phyloP scores from a whole-genome alignment of 2,329 filamentous ascomycete species.

The Calonectria pteridis region DNA sequence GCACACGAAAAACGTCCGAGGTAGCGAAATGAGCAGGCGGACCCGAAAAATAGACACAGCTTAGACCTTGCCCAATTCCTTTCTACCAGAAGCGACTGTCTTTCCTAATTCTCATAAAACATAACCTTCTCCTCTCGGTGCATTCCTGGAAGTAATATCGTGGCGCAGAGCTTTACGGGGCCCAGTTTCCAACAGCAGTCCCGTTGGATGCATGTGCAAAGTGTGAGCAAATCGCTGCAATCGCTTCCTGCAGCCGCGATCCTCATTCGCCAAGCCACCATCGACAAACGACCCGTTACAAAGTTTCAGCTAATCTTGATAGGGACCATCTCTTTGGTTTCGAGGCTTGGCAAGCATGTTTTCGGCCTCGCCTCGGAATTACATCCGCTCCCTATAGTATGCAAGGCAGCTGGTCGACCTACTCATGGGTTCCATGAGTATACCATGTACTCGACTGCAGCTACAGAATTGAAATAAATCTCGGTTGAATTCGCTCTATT shows the following conservation, averaged over 20 bases:
- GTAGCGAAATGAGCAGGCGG: not conserved
- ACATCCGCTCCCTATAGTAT: not conserved
- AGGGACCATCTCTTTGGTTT: not conserved
- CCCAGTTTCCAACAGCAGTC: not conserved
- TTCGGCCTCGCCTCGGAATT: not conserved
- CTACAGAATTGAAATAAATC: not conserved
- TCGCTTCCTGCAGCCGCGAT: too few relatives aligned
- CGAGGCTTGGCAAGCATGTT: not conserved
- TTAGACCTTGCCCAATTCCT: not conserved
- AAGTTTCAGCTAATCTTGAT: not conserved
- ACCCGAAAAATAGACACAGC: not conserved
- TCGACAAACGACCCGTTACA: not conserved
- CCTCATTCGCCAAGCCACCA: not conserved
- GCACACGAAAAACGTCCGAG: not conserved
- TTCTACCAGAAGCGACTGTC: not conserved
- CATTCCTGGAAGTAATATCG: not conserved
- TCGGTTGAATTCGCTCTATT: too few relatives aligned
- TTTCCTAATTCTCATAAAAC: not conserved
- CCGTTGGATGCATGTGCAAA: not conserved
- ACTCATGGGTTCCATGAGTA: not conserved
- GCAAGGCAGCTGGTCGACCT: not conserved
- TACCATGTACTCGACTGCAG: not conserved
- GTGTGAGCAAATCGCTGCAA: not conserved
- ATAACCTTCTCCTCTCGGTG: not conserved
- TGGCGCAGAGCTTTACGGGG: too few relatives aligned